These are phyloP conservation scores for Colletotrichum euphorbiae DNA, from an alignment of 2,329 filamentous ascomycete species.

Conservation along the genomic window DNA sequence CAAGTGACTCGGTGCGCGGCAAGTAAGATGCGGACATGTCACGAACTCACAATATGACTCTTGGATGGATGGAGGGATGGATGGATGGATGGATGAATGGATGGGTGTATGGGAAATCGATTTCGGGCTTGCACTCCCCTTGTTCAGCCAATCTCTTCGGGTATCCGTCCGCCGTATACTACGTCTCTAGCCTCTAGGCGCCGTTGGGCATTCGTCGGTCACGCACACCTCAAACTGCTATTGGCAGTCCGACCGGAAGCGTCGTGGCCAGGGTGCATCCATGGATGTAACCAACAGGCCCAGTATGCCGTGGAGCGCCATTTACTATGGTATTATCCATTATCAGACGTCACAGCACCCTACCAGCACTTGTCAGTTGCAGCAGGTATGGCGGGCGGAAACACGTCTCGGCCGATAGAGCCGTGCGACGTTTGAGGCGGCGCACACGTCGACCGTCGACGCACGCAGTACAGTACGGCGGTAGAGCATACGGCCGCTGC, in stretches of 20 bases:
- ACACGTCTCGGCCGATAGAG: slow-evolving; percentile 39
- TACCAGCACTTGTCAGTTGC: slow-evolving; percentile 4
- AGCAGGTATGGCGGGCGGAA: slow-evolving; percentile 15
- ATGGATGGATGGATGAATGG: neutral
- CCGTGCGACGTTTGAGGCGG: slow-evolving; percentile 29
- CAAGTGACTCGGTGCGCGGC: slow-evolving; percentile 35
- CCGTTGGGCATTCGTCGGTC: slow-evolving; percentile 16
- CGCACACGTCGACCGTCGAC: slow-evolving; percentile 4
- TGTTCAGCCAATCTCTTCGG: slow-evolving; percentile 17
- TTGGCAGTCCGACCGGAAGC: slow-evolving; percentile 33
- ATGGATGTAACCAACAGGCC: slow-evolving; percentile 22
- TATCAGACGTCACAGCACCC: slow-evolving; percentile 38
- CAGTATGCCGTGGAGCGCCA: slow-evolving; percentile 10
- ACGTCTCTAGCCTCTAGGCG: slow-evolving; percentile 2
- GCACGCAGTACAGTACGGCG: neutral
- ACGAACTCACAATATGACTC: slow-evolving; percentile 40
- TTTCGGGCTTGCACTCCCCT: slow-evolving; percentile 30
- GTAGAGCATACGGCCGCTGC: slow-evolving; percentile 31
- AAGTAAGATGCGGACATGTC: slow-evolving; percentile 40
- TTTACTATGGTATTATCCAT: no score
- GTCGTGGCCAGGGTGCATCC: slow-evolving; percentile 27
- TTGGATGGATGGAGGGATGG: slow-evolving; percentile 8
- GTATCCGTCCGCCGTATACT: slow-evolving; percentile 20
- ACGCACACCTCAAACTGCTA: slow-evolving; percentile 9
- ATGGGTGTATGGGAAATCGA: slow-evolving; percentile 16